Percentiles rank a stretch among this genome's conserved stretches.
These are phyloP conservation scores for Pichia sp. DNA, from an alignment of 1,139 yeast species.

Conservation along the genomic window DNA sequence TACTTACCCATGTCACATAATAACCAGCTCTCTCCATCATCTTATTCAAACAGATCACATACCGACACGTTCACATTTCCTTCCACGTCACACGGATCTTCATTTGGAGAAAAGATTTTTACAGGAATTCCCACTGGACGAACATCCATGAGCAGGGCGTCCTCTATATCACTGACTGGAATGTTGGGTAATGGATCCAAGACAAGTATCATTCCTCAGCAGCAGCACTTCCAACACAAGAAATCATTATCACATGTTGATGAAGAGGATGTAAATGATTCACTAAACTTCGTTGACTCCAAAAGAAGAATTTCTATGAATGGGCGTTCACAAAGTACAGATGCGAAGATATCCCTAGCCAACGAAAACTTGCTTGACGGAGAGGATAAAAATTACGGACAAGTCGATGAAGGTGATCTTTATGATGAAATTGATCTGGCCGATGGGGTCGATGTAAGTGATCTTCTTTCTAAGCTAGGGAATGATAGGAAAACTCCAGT, in stretches of 20 bases:
- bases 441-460: slow-evolving; percentile 3
- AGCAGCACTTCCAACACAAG: slow-evolving; percentile 14
- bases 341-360: neutral
- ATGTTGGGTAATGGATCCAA: neutral
- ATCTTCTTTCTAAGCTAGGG: neutral
- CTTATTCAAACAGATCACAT: neutral
- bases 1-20: slow-evolving; percentile 8
- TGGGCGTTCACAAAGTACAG: neutral
- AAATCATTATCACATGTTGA: slow-evolving; percentile 3
- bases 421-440: slow-evolving; percentile 7
- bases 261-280: neutral
- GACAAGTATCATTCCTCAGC: slow-evolving; percentile 12
- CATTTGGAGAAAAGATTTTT: neutral
- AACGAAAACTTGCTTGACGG: neutral
- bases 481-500: neutral
- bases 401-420: neutral
- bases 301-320: neutral
- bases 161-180: slow-evolving; percentile 12
- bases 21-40: neutral
- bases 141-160: slow-evolving; percentile 10
- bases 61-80: slow-evolving; percentile 2
- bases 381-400: neutral
- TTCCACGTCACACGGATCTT: neutral
- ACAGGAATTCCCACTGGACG: neutral
- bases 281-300: neutral